Evolutionary conservation across 768 basidiomycete species (phyloP).

Genomic region (Termitomyces sp.): DNA sequence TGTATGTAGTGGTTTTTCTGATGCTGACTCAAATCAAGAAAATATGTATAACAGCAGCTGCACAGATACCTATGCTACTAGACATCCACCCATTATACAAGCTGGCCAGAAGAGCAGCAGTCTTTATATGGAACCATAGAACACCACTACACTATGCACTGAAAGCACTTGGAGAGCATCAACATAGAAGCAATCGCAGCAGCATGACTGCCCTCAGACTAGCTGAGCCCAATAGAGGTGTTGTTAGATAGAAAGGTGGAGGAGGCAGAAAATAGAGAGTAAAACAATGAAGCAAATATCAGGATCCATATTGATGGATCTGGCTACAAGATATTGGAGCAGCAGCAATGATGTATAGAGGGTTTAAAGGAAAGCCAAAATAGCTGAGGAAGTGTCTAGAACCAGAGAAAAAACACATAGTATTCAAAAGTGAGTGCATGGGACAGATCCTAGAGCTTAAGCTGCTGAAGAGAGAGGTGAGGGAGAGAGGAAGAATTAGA

Average conservation of each 20-base stretch:
- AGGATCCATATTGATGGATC: neutral
- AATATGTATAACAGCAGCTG: neutral
- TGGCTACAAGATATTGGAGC: neutral
- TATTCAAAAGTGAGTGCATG: neutral
- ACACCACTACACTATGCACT: neutral
- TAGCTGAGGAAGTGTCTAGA: neutral
- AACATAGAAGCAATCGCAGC: neutral
- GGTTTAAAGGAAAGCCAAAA: neutral
- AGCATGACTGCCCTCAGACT: neutral
- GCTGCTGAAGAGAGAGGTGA: neutral
- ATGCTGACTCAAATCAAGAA: neutral
- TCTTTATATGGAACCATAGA: neutral
- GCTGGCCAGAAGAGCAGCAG: neutral
- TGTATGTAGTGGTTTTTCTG: neutral
- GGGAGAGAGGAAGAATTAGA: neutral
- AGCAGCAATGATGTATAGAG: neutral
- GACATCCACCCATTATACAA: neutral
- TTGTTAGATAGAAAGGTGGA: neutral
- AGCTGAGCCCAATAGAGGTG: neutral
- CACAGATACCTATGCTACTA: neutral
- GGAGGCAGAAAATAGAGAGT: neutral
- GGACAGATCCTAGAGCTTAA: neutral
- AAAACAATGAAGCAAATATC: neutral
- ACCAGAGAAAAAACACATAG: neutral
- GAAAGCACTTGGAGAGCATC: neutral